Conservation (phyloP, 805 yeast species). For the Starmerella geochares region DNA sequence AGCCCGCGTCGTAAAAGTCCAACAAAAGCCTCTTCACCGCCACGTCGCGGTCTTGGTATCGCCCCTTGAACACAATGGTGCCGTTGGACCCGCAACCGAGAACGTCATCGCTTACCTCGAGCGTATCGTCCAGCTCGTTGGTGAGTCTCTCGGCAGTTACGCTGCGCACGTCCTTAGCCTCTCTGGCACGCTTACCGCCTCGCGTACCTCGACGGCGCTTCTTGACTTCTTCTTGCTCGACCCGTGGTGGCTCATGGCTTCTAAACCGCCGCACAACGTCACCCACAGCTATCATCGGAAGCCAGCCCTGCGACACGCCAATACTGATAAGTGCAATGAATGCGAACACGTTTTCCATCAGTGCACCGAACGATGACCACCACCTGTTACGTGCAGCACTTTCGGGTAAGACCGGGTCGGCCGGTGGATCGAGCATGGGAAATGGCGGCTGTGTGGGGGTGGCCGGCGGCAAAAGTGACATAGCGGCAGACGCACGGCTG, state of each 20-base stretch:
- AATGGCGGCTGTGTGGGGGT: constrained; percentile 1
- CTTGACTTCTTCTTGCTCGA: constrained; percentile 28
- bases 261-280: neutral
- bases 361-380: neutral
- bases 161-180: neutral
- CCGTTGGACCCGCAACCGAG: constrained; percentile 96
- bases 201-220: constrained; percentile 76
- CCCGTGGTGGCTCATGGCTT: neutral
- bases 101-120: constrained; percentile 53
- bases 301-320: constrained; percentile 11
- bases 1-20: constrained; percentile 88
- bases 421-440: constrained; percentile 17
- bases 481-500: constrained; percentile 13
- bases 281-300: constrained; percentile 10
- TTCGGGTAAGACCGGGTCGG: neutral
- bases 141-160: constrained; percentile 1
- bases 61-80: constrained; percentile 84
- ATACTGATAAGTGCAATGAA: neutral
- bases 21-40: constrained; percentile 91
- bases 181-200: constrained; percentile 43
- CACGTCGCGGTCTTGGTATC: constrained; percentile 84
- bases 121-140: constrained; percentile 15
- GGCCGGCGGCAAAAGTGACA: constrained; percentile 12
- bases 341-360: neutral
- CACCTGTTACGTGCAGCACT: neutral